Evolutionary conservation across 1,139 yeast species (phyloP).

Genomic region (Saccharomycopsis phalli): DNA sequence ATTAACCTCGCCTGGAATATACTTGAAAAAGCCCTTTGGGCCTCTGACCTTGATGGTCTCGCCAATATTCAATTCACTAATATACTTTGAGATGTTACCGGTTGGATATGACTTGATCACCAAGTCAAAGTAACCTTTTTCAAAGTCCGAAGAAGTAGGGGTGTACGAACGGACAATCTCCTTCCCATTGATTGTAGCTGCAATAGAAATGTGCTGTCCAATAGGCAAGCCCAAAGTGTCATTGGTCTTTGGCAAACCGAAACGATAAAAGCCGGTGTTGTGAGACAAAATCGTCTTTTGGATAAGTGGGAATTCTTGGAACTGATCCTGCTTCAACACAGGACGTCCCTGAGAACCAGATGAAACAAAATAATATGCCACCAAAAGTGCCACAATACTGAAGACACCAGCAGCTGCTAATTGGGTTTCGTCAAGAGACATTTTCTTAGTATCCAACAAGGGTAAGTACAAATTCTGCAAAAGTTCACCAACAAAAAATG

Average conservation of each 20-base stretch:
- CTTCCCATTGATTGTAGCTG: slow-evolving; percentile 68
- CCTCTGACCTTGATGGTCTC: slow-evolving; percentile 73
- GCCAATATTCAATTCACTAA: slow-evolving; percentile 62
- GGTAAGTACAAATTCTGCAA: too few species aligned
- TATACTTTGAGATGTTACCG: slow-evolving; percentile 78
- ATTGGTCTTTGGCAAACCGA: slow-evolving; percentile 68
- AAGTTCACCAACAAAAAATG: too few species aligned
- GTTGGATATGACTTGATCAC: slow-evolving; percentile 87
- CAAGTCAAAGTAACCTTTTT: slow-evolving; percentile 77
- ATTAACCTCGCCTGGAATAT: slow-evolving; percentile 71
- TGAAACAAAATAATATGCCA: slow-evolving; percentile 12
- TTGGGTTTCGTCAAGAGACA: slow-evolving; percentile 13
- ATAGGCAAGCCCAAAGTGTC: slow-evolving; percentile 85
- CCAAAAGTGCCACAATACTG: slow-evolving; percentile 14
- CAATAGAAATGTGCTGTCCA: slow-evolving; percentile 85
- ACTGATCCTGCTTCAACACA: slow-evolving; percentile 56
- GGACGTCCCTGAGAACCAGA: slow-evolving; percentile 27
- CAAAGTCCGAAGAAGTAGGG: slow-evolving; percentile 82
- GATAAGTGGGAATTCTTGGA: slow-evolving; percentile 75
- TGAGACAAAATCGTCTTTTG: slow-evolving; percentile 72
- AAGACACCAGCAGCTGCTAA: slow-evolving; percentile 10
- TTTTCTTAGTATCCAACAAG: slow-evolving; percentile 4
- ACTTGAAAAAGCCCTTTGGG: slow-evolving; percentile 88
- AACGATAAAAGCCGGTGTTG: slow-evolving; percentile 78
- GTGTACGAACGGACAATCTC: slow-evolving; percentile 89